Percentiles rank a stretch among this genome's conserved stretches.
Conservation (phyloP, 2,329 filamentous ascomycete species). For the Coleophoma cylindrospora region DNA sequence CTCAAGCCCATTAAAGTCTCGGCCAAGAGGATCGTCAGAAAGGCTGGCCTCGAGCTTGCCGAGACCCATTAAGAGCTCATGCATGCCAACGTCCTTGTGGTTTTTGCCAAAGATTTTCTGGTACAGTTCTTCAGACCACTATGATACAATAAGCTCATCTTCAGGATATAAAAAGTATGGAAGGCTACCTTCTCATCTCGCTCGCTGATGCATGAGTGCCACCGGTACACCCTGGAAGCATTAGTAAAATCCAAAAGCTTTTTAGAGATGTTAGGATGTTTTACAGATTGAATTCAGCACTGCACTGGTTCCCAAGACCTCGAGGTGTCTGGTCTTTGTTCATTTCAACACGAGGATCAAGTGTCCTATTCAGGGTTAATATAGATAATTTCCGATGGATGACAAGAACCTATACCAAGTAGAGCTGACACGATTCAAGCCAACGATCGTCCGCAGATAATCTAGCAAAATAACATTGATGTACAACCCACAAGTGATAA, state of each 20-base stretch:
- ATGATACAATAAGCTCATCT: no score
- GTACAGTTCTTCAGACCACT: slow-evolving; percentile 71
- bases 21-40: slow-evolving; percentile 61
- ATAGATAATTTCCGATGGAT: no score
- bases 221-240: slow-evolving; percentile 57
- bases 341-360: slow-evolving; percentile 70
- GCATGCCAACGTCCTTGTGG: slow-evolving; percentile 44
- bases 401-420: slow-evolving; percentile 41
- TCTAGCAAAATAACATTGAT: slow-evolving; percentile 75
- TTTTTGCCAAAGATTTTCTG: slow-evolving; percentile 53
- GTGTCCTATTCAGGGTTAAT: slow-evolving; percentile 10
- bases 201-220: slow-evolving; percentile 74
- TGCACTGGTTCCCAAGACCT: slow-evolving; percentile 77
- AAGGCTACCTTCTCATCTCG: slow-evolving; percentile 57
- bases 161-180: no score
- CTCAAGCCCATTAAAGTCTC: slow-evolving; percentile 62
- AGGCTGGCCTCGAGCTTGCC: slow-evolving; percentile 56
- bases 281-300: slow-evolving; percentile 80
- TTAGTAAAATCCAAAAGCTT: slow-evolving; percentile 1
- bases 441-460: slow-evolving; percentile 64
- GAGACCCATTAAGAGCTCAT: slow-evolving; percentile 58
- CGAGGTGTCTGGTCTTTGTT: slow-evolving; percentile 51
- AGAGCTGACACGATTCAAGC: slow-evolving; percentile 21
- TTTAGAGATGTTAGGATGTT: neutral
- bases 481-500: slow-evolving; percentile 70